These are phyloP conservation scores for Hysterium pulicare DNA, from an alignment of 2,329 filamentous ascomycete species.

Conservation along the genomic window DNA sequence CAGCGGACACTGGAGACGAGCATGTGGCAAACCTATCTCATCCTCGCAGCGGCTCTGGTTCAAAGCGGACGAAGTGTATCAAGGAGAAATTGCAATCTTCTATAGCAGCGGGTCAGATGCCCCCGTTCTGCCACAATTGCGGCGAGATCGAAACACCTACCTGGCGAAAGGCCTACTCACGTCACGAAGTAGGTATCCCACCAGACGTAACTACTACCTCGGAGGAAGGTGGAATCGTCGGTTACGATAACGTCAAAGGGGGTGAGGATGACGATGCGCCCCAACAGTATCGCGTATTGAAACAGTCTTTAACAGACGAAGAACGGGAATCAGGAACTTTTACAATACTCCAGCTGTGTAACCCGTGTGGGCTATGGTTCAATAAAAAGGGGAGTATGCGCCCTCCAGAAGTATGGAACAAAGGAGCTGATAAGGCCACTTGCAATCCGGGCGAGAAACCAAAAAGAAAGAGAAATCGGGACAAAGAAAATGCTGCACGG, in stretches of 20 bases:
- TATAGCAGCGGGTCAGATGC: constrained; percentile 77
- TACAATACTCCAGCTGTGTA: constrained; percentile 76
- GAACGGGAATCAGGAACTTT: constrained; percentile 60
- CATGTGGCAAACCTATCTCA: constrained; percentile 6
- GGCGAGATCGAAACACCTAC: constrained; percentile 94
- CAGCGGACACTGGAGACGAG: constrained; percentile 20
- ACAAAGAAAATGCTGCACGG: constrained; percentile 15
- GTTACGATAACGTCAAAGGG: constrained; percentile 28
- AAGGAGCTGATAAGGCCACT: constrained; percentile 39
- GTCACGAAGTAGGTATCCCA: constrained; percentile 67
- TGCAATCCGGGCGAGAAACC: constrained; percentile 46
- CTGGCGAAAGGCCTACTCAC: constrained; percentile 91
- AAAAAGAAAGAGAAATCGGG: constrained; percentile 26
- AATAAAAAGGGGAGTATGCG: constrained; percentile 83
- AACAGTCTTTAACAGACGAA: constrained; percentile 66
- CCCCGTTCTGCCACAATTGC: constrained; percentile 87
- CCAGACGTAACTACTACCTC: constrained; percentile 64
- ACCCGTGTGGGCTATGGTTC: constrained; percentile 94
- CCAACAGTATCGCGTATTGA: constrained; percentile 69
- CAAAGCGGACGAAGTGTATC: constrained; percentile 65
- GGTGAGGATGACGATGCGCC: constrained; percentile 58
- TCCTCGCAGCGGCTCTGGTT: constrained; percentile 49
- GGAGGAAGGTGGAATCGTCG: constrained; percentile 65
- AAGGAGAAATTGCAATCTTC: constrained; percentile 54
- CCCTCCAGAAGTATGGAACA: constrained; percentile 76